phyloP scores from a whole-genome alignment of 169 alveolate genomes.

The Cystoisospora suis region DNA sequence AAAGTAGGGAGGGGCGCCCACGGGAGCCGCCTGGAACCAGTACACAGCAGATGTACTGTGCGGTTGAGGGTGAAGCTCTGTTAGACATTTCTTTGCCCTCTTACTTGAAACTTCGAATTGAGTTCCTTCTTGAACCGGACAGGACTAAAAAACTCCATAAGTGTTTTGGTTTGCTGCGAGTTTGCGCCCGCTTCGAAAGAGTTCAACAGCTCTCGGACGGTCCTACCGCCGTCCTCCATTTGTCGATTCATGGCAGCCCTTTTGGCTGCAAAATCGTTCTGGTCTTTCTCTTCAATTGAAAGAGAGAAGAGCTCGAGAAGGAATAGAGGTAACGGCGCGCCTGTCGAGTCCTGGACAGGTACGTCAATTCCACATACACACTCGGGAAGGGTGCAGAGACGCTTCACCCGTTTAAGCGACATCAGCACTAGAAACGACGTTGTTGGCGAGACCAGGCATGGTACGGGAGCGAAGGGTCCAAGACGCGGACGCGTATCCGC shows the following conservation, averaged over 20 bases:
- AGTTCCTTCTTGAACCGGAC: slow-evolving; percentile 76
- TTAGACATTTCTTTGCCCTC: no score
- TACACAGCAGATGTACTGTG: no score
- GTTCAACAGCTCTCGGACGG: slow-evolving; percentile 75
- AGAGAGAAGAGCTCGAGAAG: slow-evolving; percentile 83
- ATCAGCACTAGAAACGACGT: background rate
- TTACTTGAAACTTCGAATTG: slow-evolving; percentile 79
- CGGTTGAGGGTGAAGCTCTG: no score
- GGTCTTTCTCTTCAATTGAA: slow-evolving; percentile 83
- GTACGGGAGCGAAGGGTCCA: no score
- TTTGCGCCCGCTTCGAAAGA: slow-evolving; percentile 46
- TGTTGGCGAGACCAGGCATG: background rate
- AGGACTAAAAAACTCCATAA: slow-evolving; percentile 70
- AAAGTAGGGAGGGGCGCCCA: no score
- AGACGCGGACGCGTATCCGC: no score
- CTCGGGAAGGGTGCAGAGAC: background rate
- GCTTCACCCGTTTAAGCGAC: background rate
- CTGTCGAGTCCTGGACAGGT: slow-evolving; percentile 71
- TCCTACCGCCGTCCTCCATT: slow-evolving; percentile 75
- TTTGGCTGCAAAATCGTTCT: slow-evolving; percentile 77
- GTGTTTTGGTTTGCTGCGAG: slow-evolving; percentile 33
- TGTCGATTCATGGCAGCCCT: slow-evolving; percentile 81
- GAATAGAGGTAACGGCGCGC: slow-evolving; percentile 80
- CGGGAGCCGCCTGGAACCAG: no score
- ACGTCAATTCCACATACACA: background rate